These are phyloP conservation scores for Cicer pinnatifidum DNA, from an alignment of 306 rosid species.

Conservation along the genomic window DNA sequence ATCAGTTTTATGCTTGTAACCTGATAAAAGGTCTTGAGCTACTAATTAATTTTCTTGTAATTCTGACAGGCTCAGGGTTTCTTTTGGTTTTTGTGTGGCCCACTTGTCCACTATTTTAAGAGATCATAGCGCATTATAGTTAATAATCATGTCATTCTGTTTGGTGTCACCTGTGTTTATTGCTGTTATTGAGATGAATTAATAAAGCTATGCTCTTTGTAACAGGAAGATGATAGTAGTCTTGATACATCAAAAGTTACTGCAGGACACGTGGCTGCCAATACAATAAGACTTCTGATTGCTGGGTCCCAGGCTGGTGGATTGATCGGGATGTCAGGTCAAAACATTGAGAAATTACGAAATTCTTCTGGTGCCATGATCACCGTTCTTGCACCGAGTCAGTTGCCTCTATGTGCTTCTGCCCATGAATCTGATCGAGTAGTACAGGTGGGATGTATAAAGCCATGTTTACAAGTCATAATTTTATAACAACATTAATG, in stretches of 20 bases:
- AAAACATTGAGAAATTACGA: slow-evolving; percentile 88
- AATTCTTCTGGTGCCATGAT: slow-evolving; percentile 82
- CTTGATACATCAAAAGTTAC: slow-evolving; percentile 68
- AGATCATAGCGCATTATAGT: slow-evolving; percentile 12
- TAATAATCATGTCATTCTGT: slow-evolving; percentile 27
- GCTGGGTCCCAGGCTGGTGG: slow-evolving; percentile 98
- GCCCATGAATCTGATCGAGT: slow-evolving; percentile 97
- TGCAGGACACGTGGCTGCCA: slow-evolving; percentile 90
- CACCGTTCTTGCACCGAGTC: slow-evolving; percentile 80
- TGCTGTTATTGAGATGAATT: slow-evolving; percentile 18
- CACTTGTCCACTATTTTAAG: slow-evolving; percentile 9
- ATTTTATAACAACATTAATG: not conserved
- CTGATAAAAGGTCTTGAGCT: slow-evolving; percentile 21
- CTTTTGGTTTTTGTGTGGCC: not conserved
- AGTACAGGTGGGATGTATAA: slow-evolving; percentile 70
- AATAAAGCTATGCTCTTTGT: slow-evolving; percentile 20
- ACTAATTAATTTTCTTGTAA: not conserved
- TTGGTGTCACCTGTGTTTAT: slow-evolving; percentile 25
- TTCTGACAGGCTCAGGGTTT: not conserved
- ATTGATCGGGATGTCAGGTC: slow-evolving; percentile 91
- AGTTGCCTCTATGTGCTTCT: slow-evolving; percentile 91
- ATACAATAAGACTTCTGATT: slow-evolving; percentile 87
- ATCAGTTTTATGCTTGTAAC: not conserved
- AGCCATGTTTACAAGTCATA: slow-evolving; percentile 12
- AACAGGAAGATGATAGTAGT: slow-evolving; percentile 81